Percentiles rank a stretch among this genome's conserved stretches.
Conservation (phyloP, 805 yeast genomes). For the Monosporozyma servazzii region DNA sequence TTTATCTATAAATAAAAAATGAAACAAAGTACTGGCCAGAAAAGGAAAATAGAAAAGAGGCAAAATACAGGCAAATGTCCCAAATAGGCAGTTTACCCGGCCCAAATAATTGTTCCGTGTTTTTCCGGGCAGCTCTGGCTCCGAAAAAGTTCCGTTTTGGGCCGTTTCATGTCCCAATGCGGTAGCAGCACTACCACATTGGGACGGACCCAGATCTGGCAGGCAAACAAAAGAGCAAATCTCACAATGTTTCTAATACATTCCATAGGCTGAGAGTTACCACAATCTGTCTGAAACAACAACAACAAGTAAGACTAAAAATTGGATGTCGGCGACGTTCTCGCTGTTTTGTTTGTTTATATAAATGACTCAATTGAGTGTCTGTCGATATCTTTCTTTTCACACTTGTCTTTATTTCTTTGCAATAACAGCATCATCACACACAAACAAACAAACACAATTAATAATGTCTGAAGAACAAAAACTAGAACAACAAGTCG, state of each 20-base stretch:
- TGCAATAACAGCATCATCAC: background rate
- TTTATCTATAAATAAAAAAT: background rate
- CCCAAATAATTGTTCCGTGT: too few relatives aligned
- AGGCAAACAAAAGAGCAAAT: background rate
- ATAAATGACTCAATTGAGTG: background rate
- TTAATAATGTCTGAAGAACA: slow-evolving; percentile 4
- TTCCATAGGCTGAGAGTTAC: background rate
- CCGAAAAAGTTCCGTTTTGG: too few relatives aligned
- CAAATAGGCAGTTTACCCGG: background rate
- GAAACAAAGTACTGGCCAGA: too few relatives aligned
- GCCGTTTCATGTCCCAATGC: background rate
- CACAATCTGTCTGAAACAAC: too few relatives aligned
- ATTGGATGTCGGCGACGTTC: background rate
- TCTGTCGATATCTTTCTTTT: background rate
- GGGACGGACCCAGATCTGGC: background rate
- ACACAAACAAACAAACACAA: background rate
- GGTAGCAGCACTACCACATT: background rate
- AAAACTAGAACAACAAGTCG: slow-evolving; percentile 1
- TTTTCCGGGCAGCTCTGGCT: background rate
- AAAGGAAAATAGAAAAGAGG: background rate
- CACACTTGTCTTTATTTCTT: background rate
- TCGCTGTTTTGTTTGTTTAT: background rate
- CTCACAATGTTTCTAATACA: background rate
- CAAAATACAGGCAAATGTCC: background rate
- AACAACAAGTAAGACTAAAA: background rate